Conservation (phyloP, 805 yeast species). For the Schwanniomyces sp. region DNA sequence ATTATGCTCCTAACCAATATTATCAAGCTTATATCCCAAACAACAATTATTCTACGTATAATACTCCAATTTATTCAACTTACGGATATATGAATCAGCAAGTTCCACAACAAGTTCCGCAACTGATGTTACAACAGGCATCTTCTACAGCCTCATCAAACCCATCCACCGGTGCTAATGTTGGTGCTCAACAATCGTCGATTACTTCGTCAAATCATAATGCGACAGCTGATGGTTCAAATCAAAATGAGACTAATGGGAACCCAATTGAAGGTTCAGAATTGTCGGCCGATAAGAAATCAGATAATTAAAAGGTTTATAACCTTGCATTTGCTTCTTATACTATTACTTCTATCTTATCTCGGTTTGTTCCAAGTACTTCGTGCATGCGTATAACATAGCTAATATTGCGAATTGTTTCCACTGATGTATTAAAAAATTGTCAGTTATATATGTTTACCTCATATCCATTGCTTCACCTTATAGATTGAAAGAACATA, state of each 20-base stretch:
- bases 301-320: background rate
- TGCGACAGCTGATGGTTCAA: conserved; percentile 3
- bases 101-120: conserved; percentile 10
- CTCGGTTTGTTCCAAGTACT: background rate
- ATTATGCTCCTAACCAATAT: conserved; percentile 22
- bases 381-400: background rate
- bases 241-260: conserved; percentile 2
- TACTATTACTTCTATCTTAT: background rate
- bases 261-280: conserved; percentile 1
- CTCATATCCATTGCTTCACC: background rate
- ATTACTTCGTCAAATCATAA: conserved; percentile 1
- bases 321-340: background rate
- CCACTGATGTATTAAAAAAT: background rate
- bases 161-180: conserved; percentile 2
- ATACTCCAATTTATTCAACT: conserved; percentile 14
- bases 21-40: conserved; percentile 18
- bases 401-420: background rate
- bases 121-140: conserved; percentile 3
- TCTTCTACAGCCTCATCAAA: conserved; percentile 1
- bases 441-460: background rate
- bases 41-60: conserved; percentile 14
- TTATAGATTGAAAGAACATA: background rate
- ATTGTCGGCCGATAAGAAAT: background rate
- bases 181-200: conserved; percentile 1
- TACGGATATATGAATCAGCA: conserved; percentile 14